phyloP scores from a whole-genome alignment of 1,284 basidiomycete genomes.

The Cryptococcus sp. region DNA sequence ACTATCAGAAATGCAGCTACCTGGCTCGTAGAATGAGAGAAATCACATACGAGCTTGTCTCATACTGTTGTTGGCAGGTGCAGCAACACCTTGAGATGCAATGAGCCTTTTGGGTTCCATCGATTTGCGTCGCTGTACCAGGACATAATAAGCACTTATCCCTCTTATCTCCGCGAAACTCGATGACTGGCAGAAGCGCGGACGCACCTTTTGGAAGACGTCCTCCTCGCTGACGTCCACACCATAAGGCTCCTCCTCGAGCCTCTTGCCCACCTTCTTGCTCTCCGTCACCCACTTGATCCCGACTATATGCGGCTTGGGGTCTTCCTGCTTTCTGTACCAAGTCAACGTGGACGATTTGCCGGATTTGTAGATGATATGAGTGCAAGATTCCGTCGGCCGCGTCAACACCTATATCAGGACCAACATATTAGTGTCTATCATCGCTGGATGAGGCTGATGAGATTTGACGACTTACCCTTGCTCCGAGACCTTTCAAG shows the following conservation, averaged over 20 bases:
- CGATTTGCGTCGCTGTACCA: slow-evolving; percentile 60
- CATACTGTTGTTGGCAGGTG: slow-evolving; percentile 1
- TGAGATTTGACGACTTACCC: slow-evolving; percentile 57
- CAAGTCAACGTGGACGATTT: slow-evolving; percentile 72
- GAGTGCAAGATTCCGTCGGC: slow-evolving; percentile 66
- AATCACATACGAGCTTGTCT: slow-evolving; percentile 17
- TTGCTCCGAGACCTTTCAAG: slow-evolving; percentile 76
- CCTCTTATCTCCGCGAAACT: background rate
- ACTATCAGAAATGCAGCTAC: background rate
- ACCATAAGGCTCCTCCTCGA: slow-evolving; percentile 68
- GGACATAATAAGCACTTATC: background rate
- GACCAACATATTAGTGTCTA: background rate
- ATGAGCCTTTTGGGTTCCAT: slow-evolving; percentile 58
- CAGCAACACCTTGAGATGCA: slow-evolving; percentile 5
- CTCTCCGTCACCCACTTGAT: slow-evolving; percentile 91
- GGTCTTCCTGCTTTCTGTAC: slow-evolving; percentile 67
- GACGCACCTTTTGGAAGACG: slow-evolving; percentile 67
- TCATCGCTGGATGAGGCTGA: background rate
- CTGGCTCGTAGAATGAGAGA: background rate
- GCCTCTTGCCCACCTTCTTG: slow-evolving; percentile 66
- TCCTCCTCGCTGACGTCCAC: slow-evolving; percentile 71
- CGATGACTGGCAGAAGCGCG: background rate
- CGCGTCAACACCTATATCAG: slow-evolving; percentile 56
- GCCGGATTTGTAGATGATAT: slow-evolving; percentile 89
- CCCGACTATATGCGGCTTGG: slow-evolving; percentile 71